phyloP scores from a whole-genome alignment of 352 stramenopile species.

The Phytopythium kandeliae region DNA sequence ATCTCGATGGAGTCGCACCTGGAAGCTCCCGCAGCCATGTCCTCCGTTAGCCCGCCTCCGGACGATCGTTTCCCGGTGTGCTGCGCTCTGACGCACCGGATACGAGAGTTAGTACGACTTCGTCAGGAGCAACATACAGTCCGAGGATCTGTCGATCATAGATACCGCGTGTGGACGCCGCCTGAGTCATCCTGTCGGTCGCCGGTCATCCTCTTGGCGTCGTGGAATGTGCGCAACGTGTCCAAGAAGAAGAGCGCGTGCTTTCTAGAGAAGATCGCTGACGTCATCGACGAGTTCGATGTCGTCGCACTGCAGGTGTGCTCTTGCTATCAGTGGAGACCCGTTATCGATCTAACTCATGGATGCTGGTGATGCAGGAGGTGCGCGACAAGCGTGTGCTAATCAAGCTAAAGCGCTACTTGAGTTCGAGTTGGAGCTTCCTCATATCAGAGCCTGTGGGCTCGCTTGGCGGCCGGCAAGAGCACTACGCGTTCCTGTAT shows the following conservation, averaged over 20 bases:
- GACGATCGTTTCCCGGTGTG: constrained; percentile 13
- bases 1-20: neutral
- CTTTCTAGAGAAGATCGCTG: constrained; percentile 38
- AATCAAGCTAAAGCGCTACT: constrained; percentile 43
- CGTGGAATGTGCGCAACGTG: constrained; percentile 76
- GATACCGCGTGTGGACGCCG: neutral
- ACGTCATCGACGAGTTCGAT: constrained; percentile 54
- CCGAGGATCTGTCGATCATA: neutral
- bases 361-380: constrained; percentile 16
- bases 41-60: neutral
- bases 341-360: neutral
- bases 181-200: neutral
- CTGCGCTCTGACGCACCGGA: constrained; percentile 21
- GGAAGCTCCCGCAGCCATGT: neutral
- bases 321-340: too few relatives aligned
- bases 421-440: constrained; percentile 49
- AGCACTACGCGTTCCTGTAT: constrained; percentile 59
- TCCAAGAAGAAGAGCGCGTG: constrained; percentile 34
- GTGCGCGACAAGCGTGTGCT: constrained; percentile 59
- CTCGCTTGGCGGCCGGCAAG: constrained; percentile 12
- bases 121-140: neutral
- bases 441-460: constrained; percentile 39
- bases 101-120: constrained; percentile 24
- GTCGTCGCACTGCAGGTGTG: constrained; percentile 47
- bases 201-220: constrained; percentile 37